Evolutionary conservation across 345 rosid species (phyloP), one percentile per base, ranked within the genome.

Genomic region (Mangifera indica): DNA sequence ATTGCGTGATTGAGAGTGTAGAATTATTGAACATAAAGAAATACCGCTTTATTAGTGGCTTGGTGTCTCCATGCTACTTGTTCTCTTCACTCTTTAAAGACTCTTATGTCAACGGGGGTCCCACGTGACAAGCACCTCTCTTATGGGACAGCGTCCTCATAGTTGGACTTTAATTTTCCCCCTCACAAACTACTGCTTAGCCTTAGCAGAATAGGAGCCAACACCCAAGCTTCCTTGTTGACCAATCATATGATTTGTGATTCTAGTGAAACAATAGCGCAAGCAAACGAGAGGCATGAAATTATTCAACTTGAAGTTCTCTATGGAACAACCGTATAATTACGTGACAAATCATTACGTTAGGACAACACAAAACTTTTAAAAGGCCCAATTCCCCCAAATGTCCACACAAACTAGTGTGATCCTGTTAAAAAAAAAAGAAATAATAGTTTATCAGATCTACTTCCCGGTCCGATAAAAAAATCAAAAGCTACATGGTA

Each of bases 361-460:
- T 63, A 46, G 34, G 45, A 66, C 2, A 51, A n/a, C 42, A 10
- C n/a, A 32, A 44, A 59, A 57, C 26, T n/a, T 10, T 17, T 49
- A 54, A 42, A 67, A 56, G 51, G 68, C 75, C 48, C 60, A 60
- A 20, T 51, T 62, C 42, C 70, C 81, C 40, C 45, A 72, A 65
- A 76, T 75, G 76, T 79, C 78, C 78, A 73, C 78, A 63, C 67
- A 55, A 67, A 10, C 18, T 57, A 48, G 52, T 70, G 75, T 67
- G 76, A 49, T 58, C 56, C 44, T 71, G 53, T 56, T 44, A 52
- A 60, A 67, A 45, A 51, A n/a, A 40, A 45, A 29, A 3, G 1
- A 6, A 37, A 37, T 34, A 2, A 4, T 34, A 34, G 40, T 2
- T 34, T 3, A 34, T 29, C n/a, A 54, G 24, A 61, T 53, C 79